These are phyloP conservation scores for Neurospora terricola DNA, from an alignment of 495 filamentous ascomycete species.

Conservation along the genomic window DNA sequence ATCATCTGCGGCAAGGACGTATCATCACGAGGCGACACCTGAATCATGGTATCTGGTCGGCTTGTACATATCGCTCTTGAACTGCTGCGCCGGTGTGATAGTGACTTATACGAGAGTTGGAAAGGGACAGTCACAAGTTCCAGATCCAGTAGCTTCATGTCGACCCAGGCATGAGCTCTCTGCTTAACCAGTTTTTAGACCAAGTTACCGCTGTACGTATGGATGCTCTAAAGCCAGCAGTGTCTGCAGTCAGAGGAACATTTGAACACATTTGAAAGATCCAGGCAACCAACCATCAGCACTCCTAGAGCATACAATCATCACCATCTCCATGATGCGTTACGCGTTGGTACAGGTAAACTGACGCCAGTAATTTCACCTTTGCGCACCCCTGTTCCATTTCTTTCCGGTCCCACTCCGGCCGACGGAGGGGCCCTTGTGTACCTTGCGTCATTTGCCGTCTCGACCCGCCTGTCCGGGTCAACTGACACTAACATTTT, in stretches of 20 bases:
- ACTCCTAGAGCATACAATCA: neutral
- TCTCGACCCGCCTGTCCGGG: neutral
- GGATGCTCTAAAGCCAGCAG: neutral
- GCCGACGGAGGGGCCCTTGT: neutral
- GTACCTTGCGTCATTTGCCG: neutral
- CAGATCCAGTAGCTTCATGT: neutral
- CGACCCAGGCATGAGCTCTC: neutral
- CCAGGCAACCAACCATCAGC: neutral
- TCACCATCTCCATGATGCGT: neutral
- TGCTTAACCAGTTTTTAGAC: neutral
- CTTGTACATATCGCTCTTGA: neutral
- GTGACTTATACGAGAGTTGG: neutral
- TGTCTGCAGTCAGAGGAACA: neutral
- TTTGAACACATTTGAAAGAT: neutral
- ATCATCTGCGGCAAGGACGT: neutral
- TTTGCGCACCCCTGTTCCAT: neutral
- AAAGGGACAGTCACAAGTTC: neutral
- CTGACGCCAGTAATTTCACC: neutral
- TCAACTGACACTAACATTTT: neutral
- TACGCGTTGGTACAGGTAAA: neutral
- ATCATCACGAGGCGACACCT: neutral
- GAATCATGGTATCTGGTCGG: neutral
- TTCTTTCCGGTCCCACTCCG: neutral
- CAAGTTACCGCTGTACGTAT: neutral
- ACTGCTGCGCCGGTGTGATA: neutral